phyloP scores from a whole-genome alignment of 371 early-diverging fungal species.

The Nematocida major region DNA sequence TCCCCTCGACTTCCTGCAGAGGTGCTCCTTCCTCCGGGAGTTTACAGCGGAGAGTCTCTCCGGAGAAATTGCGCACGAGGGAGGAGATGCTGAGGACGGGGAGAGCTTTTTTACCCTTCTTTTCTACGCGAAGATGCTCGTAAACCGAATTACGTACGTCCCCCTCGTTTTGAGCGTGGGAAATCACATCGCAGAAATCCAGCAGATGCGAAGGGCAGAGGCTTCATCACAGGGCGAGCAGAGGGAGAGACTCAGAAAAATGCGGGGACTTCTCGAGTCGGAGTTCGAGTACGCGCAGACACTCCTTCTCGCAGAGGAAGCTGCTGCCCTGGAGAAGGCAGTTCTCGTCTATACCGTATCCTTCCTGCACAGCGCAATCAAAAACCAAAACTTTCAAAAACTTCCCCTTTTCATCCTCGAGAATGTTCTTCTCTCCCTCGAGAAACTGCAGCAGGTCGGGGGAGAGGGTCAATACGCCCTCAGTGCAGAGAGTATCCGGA shows the following conservation, averaged over 20 bases:
- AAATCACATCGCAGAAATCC: neutral
- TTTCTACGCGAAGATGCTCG: conserved; percentile 37
- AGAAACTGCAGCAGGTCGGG: neutral
- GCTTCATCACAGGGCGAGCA: neutral
- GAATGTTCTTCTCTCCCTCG: neutral
- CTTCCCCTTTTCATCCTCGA: conserved; percentile 1
- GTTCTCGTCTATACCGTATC: neutral
- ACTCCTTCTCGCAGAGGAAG: neutral
- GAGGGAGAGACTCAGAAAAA: neutral
- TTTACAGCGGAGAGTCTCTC: too few relatives aligned
- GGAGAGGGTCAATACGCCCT: neutral
- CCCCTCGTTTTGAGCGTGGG: neutral
- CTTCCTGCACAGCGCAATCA: neutral
- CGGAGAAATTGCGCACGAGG: neutral
- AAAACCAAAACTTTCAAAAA: neutral
- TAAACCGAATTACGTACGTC: conserved; percentile 24
- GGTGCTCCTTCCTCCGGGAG: conserved; percentile 14
- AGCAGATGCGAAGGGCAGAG: neutral
- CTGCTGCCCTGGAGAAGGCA: neutral
- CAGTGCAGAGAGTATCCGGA: neutral
- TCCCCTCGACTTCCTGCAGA: conserved; percentile 18
- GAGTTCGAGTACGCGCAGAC: neutral
- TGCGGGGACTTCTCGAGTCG: neutral
- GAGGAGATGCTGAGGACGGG: neutral
- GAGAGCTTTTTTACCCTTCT: conserved; percentile 23